Evolutionary conservation across 1,284 basidiomycete genomes (phyloP), one percentile per base, ranked within the genome.

Genomic region (Cystobasidiaceae sp.): DNA sequence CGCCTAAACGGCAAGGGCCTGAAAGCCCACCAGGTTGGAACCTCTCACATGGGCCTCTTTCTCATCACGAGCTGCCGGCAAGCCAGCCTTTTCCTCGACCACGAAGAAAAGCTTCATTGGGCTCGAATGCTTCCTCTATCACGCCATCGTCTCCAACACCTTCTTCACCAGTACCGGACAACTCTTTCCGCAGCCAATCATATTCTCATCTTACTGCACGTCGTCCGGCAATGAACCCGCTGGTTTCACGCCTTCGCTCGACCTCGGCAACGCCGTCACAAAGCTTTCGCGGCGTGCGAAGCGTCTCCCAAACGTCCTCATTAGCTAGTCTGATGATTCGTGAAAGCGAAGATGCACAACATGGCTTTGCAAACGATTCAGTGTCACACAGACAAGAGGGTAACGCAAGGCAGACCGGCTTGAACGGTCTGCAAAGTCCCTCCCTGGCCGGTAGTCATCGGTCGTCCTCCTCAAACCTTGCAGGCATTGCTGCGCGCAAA

Each of bases 231-330:
- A 61, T 58, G 25, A 71, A 73, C 32, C 72, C 71, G 9, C 67
- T 70, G 30, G 69, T 73, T 45, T 71, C 69, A 2, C 71, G 60
- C 51, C 69, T 66, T 39, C 71, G 56, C 43, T 74, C 52, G 34
- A 60, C 37, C 48, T 70, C 62, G 48, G 70, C 50, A 17, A 64
- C 37, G 65, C 69, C 55, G 55, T 68, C 37, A 50, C 73, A 11
- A 34, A 70, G 34, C 54, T 56, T 56, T 44, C 54, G 54, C 5
- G 54, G 54, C 13, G 39, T 56, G 39, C 45, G 48, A 33, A 54
- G 61, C 4, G 69, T 65, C 15, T 67, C 60, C 4, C 69, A 70
- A 27, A 51, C 68, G 4, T 69, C 68, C 27, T 70, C 70, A 27
- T 62, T 68, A 27, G 69, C 70, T 19, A 55, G 68, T 46, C 67